Evolutionary conservation across 345 rosid genomes (phyloP).

Genomic region (Camelina sativa): DNA sequence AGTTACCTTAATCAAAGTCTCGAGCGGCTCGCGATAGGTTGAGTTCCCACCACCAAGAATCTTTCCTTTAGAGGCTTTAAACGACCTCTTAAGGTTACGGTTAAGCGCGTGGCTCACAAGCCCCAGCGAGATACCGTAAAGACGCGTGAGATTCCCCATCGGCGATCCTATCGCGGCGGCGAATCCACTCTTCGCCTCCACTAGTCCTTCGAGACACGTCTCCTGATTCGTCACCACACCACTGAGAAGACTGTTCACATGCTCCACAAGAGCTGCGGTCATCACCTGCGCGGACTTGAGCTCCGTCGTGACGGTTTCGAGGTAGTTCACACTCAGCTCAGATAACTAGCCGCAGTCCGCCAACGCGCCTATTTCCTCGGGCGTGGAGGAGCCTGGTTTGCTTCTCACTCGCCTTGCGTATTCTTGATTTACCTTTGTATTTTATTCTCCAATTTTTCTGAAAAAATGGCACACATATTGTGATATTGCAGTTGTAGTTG

Average conservation of each 20-base stretch:
- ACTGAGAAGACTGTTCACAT: slow-evolving; percentile 57
- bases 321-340: slow-evolving; percentile 56
- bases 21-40: slow-evolving; percentile 56
- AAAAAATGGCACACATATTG: slow-evolving; percentile 36
- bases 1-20: slow-evolving; percentile 61
- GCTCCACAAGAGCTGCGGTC: slow-evolving; percentile 53
- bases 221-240: slow-evolving; percentile 75
- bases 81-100: slow-evolving; percentile 49
- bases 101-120: slow-evolving; percentile 55
- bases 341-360: slow-evolving; percentile 58
- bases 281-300: slow-evolving; percentile 44
- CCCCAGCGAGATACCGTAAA: slow-evolving; percentile 68
- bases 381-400: slow-evolving; percentile 22
- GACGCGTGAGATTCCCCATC: slow-evolving; percentile 49
- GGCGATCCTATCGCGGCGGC: slow-evolving; percentile 47
- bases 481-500: slow-evolving; percentile 96
- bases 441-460: background rate
- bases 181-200: slow-evolving; percentile 50
- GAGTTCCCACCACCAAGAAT: slow-evolving; percentile 40
- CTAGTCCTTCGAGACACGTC: slow-evolving; percentile 64
- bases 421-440: too few relatives aligned
- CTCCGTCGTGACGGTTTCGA: slow-evolving; percentile 48
- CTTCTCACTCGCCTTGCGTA: slow-evolving; percentile 36
- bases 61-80: slow-evolving; percentile 29
- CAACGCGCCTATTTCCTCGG: slow-evolving; percentile 43